Evolutionary conservation across 1,284 basidiomycete species (phyloP), one percentile per base, ranked within the genome.

Genomic region (Coriolopsis trogii): DNA sequence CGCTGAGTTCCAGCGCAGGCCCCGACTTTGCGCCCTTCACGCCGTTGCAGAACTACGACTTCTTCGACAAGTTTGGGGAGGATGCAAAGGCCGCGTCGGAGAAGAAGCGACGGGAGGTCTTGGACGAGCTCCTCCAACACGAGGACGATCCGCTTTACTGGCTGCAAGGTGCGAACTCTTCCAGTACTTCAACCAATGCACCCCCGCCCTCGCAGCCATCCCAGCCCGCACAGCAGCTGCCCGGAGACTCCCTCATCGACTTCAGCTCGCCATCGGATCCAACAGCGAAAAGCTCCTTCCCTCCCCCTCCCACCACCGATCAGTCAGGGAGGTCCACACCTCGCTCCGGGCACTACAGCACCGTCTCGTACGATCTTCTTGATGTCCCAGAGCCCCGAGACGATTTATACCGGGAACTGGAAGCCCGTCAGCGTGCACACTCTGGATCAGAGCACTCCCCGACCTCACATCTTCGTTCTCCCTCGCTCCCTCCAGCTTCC

Each of bases 91-190:
- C 68, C 0, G 77, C 82, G 8, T 73, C 78, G 0, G 78, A 80
- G 49, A 73, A 71, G 50, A 84, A 76, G 44, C 73, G 77, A 52
- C 71, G 73, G 41, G 74, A 70, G 18, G 69, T 87, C 3, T 67
- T 89, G 44, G 81, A 86, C 43, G 85, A 89, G 63, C 63, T 90
- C 26, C 62, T 88, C 33, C 62, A 74, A 52, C 78, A 86, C 54
- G 78, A 88, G 64, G 81, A 86, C 42, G 85, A 89, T 64, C 86
- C 86, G 1, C 64, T 88, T 58, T 84, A 81, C 60, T 87, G 82
- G 56, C 46, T 68, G 20, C 55, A 60, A 49, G 46, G 55, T 49
- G 40, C 55, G 45, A 46, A 38, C 37, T n/a, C 16, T n/a, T 16
- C 12, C 34, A 28, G 36, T 38, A 33, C 50, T 56, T 36, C 43